phyloP scores from a whole-genome alignment of 768 basidiomycete genomes.

The Sistotremastrum niveocremeum region DNA sequence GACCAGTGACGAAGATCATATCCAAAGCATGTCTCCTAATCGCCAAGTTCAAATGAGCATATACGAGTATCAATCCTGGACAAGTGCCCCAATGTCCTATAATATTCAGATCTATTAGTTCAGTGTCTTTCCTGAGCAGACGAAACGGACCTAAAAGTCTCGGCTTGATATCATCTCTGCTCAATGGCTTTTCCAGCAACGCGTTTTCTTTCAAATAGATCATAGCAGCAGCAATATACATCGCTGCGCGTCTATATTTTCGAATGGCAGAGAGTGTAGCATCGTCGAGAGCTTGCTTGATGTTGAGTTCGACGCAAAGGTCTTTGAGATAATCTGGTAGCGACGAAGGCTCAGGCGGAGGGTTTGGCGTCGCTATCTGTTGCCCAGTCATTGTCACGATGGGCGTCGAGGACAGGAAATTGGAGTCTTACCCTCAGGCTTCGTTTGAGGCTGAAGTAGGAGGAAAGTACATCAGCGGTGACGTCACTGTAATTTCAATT shows the following conservation, averaged over 20 bases:
- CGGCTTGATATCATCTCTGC: conserved; percentile 61
- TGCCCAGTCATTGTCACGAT: conserved; percentile 40
- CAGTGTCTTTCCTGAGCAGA: too few relatives aligned
- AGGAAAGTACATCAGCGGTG: too few relatives aligned
- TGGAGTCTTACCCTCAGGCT: too few relatives aligned
- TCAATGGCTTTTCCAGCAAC: conserved; percentile 45
- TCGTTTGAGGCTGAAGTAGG: too few relatives aligned
- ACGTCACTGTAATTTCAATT: too few relatives aligned
- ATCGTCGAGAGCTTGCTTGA: conserved; percentile 30
- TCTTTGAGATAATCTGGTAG: conserved; percentile 46
- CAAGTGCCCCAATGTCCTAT: conserved; percentile 63
- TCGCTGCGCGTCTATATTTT: conserved; percentile 45
- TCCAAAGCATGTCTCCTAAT: conserved; percentile 48
- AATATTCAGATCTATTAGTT: too few relatives aligned
- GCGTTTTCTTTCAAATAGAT: conserved; percentile 71
- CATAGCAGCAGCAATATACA: conserved; percentile 71
- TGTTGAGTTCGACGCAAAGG: conserved; percentile 33
- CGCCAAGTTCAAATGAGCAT: conserved; percentile 50
- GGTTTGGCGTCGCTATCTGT: conserved; percentile 41
- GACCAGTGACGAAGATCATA: conserved; percentile 68
- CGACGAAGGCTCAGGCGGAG: conserved; percentile 54
- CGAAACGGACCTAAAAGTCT: conserved; percentile 44
- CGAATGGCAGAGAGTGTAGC: conserved; percentile 39
- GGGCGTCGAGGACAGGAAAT: too few relatives aligned
- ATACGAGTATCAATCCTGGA: conserved; percentile 58